Evolutionary conservation across 768 basidiomycete genomes (phyloP).

Genomic region (Suillus paluster): DNA sequence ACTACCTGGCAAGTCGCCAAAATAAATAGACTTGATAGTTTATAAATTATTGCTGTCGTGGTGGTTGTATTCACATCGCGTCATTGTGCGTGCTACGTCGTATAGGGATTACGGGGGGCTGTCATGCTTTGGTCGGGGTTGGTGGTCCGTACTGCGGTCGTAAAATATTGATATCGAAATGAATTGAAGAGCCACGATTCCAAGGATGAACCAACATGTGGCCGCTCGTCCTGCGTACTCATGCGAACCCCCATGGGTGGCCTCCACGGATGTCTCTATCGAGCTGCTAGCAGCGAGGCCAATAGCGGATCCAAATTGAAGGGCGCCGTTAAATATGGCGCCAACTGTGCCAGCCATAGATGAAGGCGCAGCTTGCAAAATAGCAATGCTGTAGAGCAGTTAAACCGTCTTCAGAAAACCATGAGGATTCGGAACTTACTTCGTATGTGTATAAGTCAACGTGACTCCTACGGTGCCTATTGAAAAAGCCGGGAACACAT

Average conservation of each 20-base stretch:
- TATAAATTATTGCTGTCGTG: background rate
- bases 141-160: constrained; percentile 19
- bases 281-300: constrained; percentile 52
- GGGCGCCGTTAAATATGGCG: constrained; percentile 59
- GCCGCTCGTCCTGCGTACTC: constrained; percentile 46
- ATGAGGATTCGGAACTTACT: constrained; percentile 36
- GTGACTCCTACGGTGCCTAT: constrained; percentile 51
- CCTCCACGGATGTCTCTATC: constrained; percentile 50
- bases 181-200: constrained; percentile 35
- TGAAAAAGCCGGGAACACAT: constrained; percentile 53
- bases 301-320: constrained; percentile 56
- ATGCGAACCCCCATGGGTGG: constrained; percentile 31
- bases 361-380: constrained; percentile 51
- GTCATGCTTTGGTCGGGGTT: constrained; percentile 2
- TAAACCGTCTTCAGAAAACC: background rate
- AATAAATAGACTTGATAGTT: background rate
- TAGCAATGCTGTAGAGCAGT: constrained; percentile 44
- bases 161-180: constrained; percentile 41
- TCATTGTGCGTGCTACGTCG: background rate
- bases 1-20: background rate
- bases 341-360: constrained; percentile 55
- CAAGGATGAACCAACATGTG: constrained; percentile 49
- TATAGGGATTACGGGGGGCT: background rate
- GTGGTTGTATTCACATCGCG: background rate
- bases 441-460: constrained; percentile 50